A percentile compares a stretch with the other conserved stretches of the same genome.
Conservation (phyloP, 1,284 basidiomycete species). For the Cerioporus squamosus region DNA sequence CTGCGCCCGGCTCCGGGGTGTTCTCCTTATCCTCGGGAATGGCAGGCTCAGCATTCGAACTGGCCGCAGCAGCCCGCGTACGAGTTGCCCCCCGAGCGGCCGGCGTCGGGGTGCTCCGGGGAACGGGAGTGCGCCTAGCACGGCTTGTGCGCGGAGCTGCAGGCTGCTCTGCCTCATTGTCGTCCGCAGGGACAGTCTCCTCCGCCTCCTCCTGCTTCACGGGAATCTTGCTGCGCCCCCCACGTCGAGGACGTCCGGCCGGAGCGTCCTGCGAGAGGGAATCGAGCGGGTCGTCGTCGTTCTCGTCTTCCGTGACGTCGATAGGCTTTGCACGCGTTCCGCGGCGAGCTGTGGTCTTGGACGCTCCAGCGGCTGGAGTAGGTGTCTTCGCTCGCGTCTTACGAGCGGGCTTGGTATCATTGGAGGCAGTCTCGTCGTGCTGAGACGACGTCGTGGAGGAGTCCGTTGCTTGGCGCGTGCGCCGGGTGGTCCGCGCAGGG, state of each 20-base stretch:
- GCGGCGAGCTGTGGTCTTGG: slow-evolving; percentile 16
- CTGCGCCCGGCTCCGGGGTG: slow-evolving; percentile 37
- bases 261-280: slow-evolving; percentile 17
- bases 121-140: slow-evolving; percentile 16
- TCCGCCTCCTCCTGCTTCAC: slow-evolving; percentile 33
- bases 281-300: slow-evolving; percentile 28
- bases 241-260: slow-evolving; percentile 24
- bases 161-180: neutral
- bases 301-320: slow-evolving; percentile 22
- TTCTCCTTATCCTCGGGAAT: slow-evolving; percentile 43
- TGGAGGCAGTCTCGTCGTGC: slow-evolving; percentile 6
- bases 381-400: slow-evolving; percentile 29
- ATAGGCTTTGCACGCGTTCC: slow-evolving; percentile 23
- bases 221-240: slow-evolving; percentile 27
- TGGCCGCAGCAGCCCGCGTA: slow-evolving; percentile 12
- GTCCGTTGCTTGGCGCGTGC: slow-evolving; percentile 19
- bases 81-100: slow-evolving; percentile 20
- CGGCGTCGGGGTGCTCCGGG: slow-evolving; percentile 17
- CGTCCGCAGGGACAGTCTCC: slow-evolving; percentile 6
- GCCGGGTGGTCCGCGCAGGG: slow-evolving; percentile 9
- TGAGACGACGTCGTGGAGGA: slow-evolving; percentile 14
- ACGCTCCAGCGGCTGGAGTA: slow-evolving; percentile 14
- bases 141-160: slow-evolving; percentile 14
- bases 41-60: slow-evolving; percentile 10
- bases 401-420: slow-evolving; percentile 22